Conservation (phyloP, 768 basidiomycete species). For the Termitomyces sp. region DNA sequence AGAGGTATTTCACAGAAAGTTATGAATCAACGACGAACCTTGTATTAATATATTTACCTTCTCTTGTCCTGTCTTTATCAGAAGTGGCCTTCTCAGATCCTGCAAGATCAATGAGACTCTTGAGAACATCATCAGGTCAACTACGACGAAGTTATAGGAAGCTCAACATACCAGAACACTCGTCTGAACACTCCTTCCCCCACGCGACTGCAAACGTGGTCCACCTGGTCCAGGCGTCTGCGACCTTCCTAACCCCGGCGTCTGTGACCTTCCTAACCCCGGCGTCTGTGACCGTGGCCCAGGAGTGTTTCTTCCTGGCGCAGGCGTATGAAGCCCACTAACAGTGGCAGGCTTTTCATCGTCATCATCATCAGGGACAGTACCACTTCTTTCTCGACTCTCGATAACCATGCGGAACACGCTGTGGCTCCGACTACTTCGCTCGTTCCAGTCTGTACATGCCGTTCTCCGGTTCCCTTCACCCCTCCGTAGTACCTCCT, state of each 20-base stretch:
- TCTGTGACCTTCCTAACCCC: constrained; percentile 30
- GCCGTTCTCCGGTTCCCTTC: constrained; percentile 88
- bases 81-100: constrained; percentile 96
- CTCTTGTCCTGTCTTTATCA: constrained; percentile 92
- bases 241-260: constrained; percentile 43
- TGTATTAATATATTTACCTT: constrained; percentile 96
- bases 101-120: constrained; percentile 94
- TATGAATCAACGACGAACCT: constrained; percentile 37
- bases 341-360: constrained; percentile 25
- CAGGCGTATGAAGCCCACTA: constrained; percentile 28
- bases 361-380: constrained; percentile 36
- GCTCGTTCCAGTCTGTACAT: constrained; percentile 98
- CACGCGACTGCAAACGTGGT: constrained; percentile 69
- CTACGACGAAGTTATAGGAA: not conserved
- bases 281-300: constrained; percentile 40
- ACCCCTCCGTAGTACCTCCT: constrained; percentile 80
- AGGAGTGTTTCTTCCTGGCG: constrained; percentile 40
- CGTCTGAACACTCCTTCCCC: constrained; percentile 75
- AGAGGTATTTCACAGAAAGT: constrained; percentile 2
- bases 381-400: constrained; percentile 62
- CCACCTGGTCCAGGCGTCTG: constrained; percentile 41
- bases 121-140: constrained; percentile 8
- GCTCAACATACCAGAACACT: constrained; percentile 58
- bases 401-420: constrained; percentile 94
- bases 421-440: constrained; percentile 92